phyloP scores from a whole-genome alignment of 768 basidiomycete species.

The Sutorius australiensis region DNA sequence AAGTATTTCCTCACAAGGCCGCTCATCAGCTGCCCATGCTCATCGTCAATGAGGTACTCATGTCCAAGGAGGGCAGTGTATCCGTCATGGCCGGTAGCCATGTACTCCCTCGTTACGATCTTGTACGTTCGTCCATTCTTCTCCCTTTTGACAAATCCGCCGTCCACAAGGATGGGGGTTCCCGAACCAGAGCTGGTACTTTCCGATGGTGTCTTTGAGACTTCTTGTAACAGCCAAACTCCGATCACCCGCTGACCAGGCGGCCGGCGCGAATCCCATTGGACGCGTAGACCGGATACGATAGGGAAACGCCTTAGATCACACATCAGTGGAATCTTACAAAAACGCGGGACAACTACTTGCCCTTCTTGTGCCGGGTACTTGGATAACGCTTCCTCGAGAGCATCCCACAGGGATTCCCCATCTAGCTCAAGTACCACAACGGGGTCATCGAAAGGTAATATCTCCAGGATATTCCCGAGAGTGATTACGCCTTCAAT shows the following conservation, averaged over 20 bases:
- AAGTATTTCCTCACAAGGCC: constrained; percentile 79
- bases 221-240: constrained; percentile 55
- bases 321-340: background rate
- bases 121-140: constrained; percentile 60
- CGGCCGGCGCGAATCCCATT: constrained; percentile 78
- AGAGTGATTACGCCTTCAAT: constrained; percentile 65
- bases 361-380: constrained; percentile 93
- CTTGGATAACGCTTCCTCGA: constrained; percentile 68
- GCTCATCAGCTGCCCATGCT: constrained; percentile 76
- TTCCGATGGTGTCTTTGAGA: constrained; percentile 17
- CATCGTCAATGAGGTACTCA: constrained; percentile 74
- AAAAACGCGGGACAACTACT: constrained; percentile 12
- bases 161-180: constrained; percentile 38
- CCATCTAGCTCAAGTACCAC: constrained; percentile 82
- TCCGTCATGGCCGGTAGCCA: constrained; percentile 84
- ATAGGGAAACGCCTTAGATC: constrained; percentile 76
- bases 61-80: constrained; percentile 64
- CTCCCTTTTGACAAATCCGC: constrained; percentile 52
- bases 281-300: constrained; percentile 77
- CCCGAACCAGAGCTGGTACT: constrained; percentile 17
- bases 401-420: constrained; percentile 68
- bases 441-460: constrained; percentile 84
- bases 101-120: constrained; percentile 82
- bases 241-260: constrained; percentile 72
- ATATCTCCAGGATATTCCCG: constrained; percentile 83